Evolutionary conservation across 2,329 filamentous ascomycete genomes (phyloP), one percentile per base, ranked within the genome.

Genomic region (Cladosporium sp.): DNA sequence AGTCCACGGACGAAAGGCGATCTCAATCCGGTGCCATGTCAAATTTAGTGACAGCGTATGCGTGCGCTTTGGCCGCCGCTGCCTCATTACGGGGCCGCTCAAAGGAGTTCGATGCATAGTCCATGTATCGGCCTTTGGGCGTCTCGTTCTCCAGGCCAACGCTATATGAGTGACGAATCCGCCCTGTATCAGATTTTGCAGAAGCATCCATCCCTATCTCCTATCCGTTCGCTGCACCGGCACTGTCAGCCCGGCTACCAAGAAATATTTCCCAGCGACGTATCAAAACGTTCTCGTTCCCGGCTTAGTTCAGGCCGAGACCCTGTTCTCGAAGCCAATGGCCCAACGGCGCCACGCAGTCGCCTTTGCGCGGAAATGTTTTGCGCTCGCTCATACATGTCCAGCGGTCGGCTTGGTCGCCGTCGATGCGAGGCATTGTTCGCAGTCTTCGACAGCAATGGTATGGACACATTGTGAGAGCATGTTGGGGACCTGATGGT

Each of bases 311-410:
- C 25, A 22, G 36, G 14, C 37, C 47, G 28, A 55, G 52, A 55
- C 52, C 52, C 52, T 55, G 52, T 47, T 55, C 20, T 55, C 52
- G 40, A 55, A 51, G 52, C 52, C 52, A 55, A 45, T 55, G 52
- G 39, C 52, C 22, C 52, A 55, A 55, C 52, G 52, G 51, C 51
- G 51, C 22, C n/a, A 30, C n/a, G 37, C 37, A 38, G 17, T 12
- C 20, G 51, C 30, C 5, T 42, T n/a, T 34, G 30, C 30, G 30
- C 30, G 30, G 30, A 34, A 34, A 12, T 34, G 8, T 34, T 34
- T 34, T 34, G 30, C 8, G 8, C 30, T 34, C 25, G 25, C 25
- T 30, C 28, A 30, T 5, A 9, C 30, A 12, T 34, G 11, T 12
- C 30, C 30, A 34, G 7, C 30, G 7, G 8, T 8, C 30, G 3